Evolutionary conservation across 2,329 filamentous ascomycete species (phyloP), one percentile per base, ranked within the genome.

Genomic region (Aspergillus pseudoglaucus): DNA sequence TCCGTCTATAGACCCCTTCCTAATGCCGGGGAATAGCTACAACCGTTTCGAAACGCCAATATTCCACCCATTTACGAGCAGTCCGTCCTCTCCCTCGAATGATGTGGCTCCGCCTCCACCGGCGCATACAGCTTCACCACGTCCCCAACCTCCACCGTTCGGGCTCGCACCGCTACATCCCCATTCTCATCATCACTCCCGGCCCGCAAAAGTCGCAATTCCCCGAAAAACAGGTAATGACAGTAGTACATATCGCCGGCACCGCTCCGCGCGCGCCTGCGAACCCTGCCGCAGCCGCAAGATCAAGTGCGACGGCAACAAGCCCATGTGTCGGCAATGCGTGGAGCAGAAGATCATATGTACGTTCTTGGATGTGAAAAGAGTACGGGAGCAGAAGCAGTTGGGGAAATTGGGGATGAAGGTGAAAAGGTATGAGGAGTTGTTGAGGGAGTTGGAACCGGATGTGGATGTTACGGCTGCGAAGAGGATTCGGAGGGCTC

Each of bases 281-380:
- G 66, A 70, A 55, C 53, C 64, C 5, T 68, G 65, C 48, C 59
- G 65, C 15, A 56, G 58, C 41, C 61, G 65, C 12, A 67, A 67
- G 47, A 62, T 64, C 43, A 68, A 67, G 49, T 68, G 65, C 25
- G 64, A 66, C 23, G 64, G 62, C 6, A 53, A 46, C 30, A 56
- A 58, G 45, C 62, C 63, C 0, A 49, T 40, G 4, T 63, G 64
- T 52, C 53, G 55, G 4, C 61, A 63, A 32, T 68, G 65, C 39
- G 22, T 49, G 3, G 59, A 60, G 10, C 47, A 61, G 27, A 53
- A 54, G 6, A 51, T 56, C 6, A 42, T 30, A 10, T 68, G 65
- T 23, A 30, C 44, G 0, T 68, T 65, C 39, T 51, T 65, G 30
- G 65, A 68, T 30, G 60, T 64, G 4, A 68, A 68, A 47, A 59